Conservation (phyloP, 208 protist genomes). For the Leishmania gerbilli region DNA sequence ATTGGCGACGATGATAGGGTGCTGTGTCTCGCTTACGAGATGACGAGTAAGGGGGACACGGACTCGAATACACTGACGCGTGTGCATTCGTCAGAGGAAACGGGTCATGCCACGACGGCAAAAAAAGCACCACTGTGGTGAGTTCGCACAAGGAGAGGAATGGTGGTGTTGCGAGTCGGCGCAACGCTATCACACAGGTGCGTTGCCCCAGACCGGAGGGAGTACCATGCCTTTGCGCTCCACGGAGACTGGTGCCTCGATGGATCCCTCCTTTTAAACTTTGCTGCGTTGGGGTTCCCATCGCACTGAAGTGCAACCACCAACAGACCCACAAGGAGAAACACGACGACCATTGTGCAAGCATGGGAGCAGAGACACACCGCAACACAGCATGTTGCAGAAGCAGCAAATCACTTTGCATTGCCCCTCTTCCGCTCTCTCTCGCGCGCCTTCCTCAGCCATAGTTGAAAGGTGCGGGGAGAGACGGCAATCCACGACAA, state of each 20-base stretch:
- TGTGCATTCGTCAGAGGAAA: not conserved
- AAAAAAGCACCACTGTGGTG: not conserved
- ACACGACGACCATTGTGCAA: slow-evolving; percentile 1
- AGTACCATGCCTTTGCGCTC: not conserved
- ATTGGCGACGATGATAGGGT: not conserved
- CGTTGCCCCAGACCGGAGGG: not conserved
- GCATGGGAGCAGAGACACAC: not conserved
- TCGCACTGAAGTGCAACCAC: not conserved
- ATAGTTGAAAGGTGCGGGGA: too few species aligned
- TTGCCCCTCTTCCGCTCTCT: not conserved
- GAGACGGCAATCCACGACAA: too few species aligned
- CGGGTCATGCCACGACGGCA: not conserved
- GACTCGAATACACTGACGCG: not conserved
- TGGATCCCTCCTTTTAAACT: not conserved
- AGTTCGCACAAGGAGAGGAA: not conserved
- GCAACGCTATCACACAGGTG: not conserved
- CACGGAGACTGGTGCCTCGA: not conserved
- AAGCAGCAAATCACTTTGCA: not conserved
- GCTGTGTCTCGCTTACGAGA: not conserved
- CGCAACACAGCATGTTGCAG: not conserved
- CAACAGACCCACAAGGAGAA: not conserved
- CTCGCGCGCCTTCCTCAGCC: not conserved
- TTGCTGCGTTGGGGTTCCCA: not conserved
- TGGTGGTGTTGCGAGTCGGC: not conserved
- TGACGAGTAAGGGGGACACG: not conserved